Evolutionary conservation across 225 moss, liverwort and hornwort species (phyloP), one percentile per base, ranked within the genome.

Genomic region (Asterella californica): DNA sequence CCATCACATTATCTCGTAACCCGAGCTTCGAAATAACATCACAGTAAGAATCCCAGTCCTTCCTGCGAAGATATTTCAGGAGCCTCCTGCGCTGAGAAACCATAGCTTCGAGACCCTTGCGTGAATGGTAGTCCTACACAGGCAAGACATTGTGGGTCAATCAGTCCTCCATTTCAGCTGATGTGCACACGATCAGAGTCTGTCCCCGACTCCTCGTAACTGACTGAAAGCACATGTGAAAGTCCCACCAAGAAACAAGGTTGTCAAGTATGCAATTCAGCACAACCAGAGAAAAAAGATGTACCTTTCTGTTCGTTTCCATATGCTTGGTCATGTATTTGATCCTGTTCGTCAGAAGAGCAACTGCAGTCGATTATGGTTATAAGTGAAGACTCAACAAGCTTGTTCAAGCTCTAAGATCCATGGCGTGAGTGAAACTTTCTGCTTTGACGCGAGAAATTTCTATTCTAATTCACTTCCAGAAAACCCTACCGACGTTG

Each of bases 41-140:
- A 89, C 94, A 99, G 79, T 99, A 94, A 79, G 90, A 83, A 84
- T 99, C 94, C 97, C 94, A 99, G 53, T 92, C 91, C 80, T 91
- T 99, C 81, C 93, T 89, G 27, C 97, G 90, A 73, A 99, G 76
- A 80, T 99, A 93, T 79, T 90, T 92, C 77, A 99, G 83, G 77
- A 94, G 83, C 85, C 88, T 92, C 78, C 89, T 92, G 6, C 93
- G 87, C 79, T 89, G 89, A 81, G 90, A 90, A 84, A 99, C 81
- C 94, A 99, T 92, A 8, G 89, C 92, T 84, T 89, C 87, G 42
- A 94, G 90, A 15, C 94, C 94, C 79, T 81, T 94, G 32, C 93
- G 92, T 38, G 94, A 99, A 80, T 99, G 94, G 64, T 84, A 76
- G 81, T 99, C 97, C 93, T 95, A 85, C 70, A 84, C 4, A 27